phyloP scores from a whole-genome alignment of 2,329 filamentous ascomycete genomes.

The Claviceps cyperi region DNA sequence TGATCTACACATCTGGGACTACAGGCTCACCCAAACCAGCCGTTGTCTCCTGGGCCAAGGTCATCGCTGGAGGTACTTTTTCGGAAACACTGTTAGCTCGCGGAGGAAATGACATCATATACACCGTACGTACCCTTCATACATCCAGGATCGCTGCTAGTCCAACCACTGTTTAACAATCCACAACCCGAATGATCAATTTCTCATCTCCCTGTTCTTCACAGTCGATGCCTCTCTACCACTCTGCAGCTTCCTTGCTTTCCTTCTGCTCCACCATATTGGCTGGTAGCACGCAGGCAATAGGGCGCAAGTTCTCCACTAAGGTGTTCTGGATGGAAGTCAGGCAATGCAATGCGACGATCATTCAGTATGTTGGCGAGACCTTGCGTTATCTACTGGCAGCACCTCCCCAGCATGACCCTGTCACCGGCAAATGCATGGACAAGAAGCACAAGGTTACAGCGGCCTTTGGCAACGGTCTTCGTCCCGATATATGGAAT shows the following conservation, averaged over 20 bases:
- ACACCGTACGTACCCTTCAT: slow-evolving; percentile 40
- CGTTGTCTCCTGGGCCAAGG: slow-evolving; percentile 59
- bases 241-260: slow-evolving; percentile 62
- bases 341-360: slow-evolving; percentile 53
- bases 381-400: slow-evolving; percentile 71
- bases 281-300: slow-evolving; percentile 48
- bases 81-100: slow-evolving; percentile 37
- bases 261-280: slow-evolving; percentile 49
- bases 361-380: slow-evolving; percentile 80
- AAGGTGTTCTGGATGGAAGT: slow-evolving; percentile 65
- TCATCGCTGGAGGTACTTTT: slow-evolving; percentile 30
- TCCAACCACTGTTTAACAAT: neutral
- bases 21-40: slow-evolving; percentile 74
- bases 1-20: slow-evolving; percentile 79
- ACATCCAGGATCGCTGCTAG: neutral
- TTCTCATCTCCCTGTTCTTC: neutral
- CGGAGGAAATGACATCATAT: slow-evolving; percentile 52
- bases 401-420: slow-evolving; percentile 46
- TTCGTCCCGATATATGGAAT: slow-evolving; percentile 77
- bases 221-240: slow-evolving; percentile 74
- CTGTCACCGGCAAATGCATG: slow-evolving; percentile 48
- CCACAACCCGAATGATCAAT: neutral
- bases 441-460: slow-evolving; percentile 63
- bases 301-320: slow-evolving; percentile 68
- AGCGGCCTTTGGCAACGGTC: slow-evolving; percentile 68